Conservation (phyloP, 148 eudicot genomes). For the Chenopodium quinoa region DNA sequence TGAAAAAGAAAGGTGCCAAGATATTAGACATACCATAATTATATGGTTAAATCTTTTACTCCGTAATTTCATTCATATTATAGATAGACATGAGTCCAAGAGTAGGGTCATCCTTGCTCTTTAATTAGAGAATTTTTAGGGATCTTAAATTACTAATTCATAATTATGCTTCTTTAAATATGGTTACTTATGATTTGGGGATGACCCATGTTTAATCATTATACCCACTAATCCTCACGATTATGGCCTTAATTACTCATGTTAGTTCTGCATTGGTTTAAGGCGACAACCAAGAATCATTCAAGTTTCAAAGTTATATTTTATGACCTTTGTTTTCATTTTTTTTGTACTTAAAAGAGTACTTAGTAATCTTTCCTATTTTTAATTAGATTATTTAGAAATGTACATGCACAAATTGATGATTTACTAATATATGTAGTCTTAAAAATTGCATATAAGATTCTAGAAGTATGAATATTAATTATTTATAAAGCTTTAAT, state of each 20-base stretch:
- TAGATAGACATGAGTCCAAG: constrained; percentile 13
- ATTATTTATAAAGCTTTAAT: too few relatives aligned
- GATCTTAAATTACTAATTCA: constrained; percentile 16
- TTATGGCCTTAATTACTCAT: neutral
- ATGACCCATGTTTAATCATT: constrained; percentile 19
- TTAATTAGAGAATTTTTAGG: constrained; percentile 24
- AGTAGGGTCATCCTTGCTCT: neutral
- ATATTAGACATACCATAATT: neutral
- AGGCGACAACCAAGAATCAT: neutral
- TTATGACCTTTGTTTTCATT: neutral
- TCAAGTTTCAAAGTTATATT: neutral
- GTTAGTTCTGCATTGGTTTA: neutral
- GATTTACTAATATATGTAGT: too few relatives aligned
- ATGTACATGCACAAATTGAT: too few relatives aligned
- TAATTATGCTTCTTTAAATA: constrained; percentile 11
- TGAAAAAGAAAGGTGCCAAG: constrained; percentile 19
- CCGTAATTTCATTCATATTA: neutral
- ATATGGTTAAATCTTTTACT: too few relatives aligned
- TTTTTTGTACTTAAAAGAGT: neutral
- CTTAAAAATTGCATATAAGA: too few relatives aligned
- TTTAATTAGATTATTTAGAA: neutral
- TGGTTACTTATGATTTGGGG: neutral
- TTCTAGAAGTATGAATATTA: too few relatives aligned
- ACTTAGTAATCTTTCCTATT: neutral
- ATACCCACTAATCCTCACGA: constrained; percentile 21